phyloP scores from a whole-genome alignment of 805 yeast genomes.

The Wickerhamomyces chaumierensis region DNA sequence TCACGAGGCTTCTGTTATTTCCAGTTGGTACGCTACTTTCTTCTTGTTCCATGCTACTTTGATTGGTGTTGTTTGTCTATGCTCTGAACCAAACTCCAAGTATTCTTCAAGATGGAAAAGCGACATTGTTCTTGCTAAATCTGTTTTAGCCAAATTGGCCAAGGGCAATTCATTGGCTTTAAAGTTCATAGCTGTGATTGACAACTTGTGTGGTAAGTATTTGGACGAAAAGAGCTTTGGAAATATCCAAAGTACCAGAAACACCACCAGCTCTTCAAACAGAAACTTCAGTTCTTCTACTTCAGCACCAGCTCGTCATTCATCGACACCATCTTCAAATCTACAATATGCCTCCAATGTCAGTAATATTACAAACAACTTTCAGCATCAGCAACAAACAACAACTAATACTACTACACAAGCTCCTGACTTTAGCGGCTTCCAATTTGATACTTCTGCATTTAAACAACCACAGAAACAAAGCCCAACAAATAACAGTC shows the following conservation, averaged over 20 bases:
- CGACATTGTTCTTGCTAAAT: slow-evolving; percentile 31
- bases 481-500: no score
- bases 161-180: slow-evolving; percentile 33
- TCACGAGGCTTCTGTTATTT: slow-evolving; percentile 30
- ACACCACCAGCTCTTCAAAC: background rate
- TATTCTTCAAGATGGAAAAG: slow-evolving; percentile 32
- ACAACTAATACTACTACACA: no score
- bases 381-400: no score
- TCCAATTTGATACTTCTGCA: slow-evolving; percentile 5
- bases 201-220: slow-evolving; percentile 26
- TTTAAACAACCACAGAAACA: background rate
- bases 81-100: slow-evolving; percentile 37
- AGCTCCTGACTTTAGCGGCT: background rate
- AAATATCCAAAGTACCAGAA: slow-evolving; percentile 1
- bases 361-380: no score
- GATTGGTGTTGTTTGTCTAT: slow-evolving; percentile 42
- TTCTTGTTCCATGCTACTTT: slow-evolving; percentile 53
- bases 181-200: slow-evolving; percentile 34
- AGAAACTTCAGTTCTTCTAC: background rate
- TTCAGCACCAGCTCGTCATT: background rate
- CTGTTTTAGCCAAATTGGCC: slow-evolving; percentile 25
- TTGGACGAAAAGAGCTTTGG: slow-evolving; percentile 11
- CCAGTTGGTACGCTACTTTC: slow-evolving; percentile 55
- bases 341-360: background rate
- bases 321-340: background rate